These are phyloP conservation scores for Cladosporium sp. DNA, from an alignment of 2,329 filamentous ascomycete genomes.

Conservation along the genomic window DNA sequence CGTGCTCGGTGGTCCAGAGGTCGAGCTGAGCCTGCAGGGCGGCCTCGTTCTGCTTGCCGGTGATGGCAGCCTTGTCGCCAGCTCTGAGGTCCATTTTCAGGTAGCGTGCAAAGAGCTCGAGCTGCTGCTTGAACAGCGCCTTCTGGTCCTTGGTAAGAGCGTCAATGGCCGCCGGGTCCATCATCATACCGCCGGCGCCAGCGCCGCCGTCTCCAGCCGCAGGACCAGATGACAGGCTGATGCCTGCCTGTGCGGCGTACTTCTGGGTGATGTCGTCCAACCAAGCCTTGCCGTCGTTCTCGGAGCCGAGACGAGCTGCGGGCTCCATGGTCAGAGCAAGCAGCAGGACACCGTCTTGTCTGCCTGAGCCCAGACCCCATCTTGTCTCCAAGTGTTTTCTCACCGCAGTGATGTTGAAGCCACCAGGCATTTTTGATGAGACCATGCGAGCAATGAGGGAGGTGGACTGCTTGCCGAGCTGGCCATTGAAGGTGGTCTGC, in stretches of 20 bases:
- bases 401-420: slow-evolving; percentile 96
- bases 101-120: slow-evolving; percentile 92
- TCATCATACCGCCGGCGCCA: slow-evolving; percentile 90
- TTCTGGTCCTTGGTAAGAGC: slow-evolving; percentile 96
- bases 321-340: slow-evolving; percentile 93
- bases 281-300: slow-evolving; percentile 87
- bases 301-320: slow-evolving; percentile 78
- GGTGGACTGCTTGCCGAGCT: slow-evolving; percentile 93
- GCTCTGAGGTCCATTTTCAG: slow-evolving; percentile 94
- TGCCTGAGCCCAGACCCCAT: slow-evolving; percentile 81
- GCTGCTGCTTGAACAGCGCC: slow-evolving; percentile 94
- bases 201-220: slow-evolving; percentile 69
- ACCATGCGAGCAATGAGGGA: slow-evolving; percentile 92
- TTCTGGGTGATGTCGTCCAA: slow-evolving; percentile 85
- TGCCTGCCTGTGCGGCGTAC: slow-evolving; percentile 78
- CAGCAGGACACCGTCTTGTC: slow-evolving; percentile 87
- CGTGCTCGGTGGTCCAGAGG: slow-evolving; percentile 91
- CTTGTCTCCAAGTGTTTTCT: slow-evolving; percentile 92
- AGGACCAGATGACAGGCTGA: slow-evolving; percentile 71
- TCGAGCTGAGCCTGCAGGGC: slow-evolving; percentile 90
- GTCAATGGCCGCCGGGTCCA: slow-evolving; percentile 96
- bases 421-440: slow-evolving; percentile 98
- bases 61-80: slow-evolving; percentile 90
- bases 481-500: slow-evolving; percentile 98
- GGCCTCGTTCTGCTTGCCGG: slow-evolving; percentile 78